Evolutionary conservation across 352 stramenopile genomes (phyloP).

Genomic region (Aphanomyces invadans): DNA sequence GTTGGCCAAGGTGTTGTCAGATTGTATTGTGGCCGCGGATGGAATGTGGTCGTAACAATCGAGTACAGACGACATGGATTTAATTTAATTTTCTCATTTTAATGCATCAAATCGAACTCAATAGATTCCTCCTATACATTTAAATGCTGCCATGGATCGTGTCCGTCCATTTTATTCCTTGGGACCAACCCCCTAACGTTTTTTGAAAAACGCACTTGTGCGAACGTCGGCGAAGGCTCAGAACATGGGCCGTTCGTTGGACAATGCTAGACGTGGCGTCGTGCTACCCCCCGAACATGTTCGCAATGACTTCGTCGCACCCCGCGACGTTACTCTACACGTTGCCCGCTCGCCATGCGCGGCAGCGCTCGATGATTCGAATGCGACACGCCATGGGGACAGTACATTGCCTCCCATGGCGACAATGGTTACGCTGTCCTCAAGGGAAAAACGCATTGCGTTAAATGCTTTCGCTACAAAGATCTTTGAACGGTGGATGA

Average conservation of each 20-base stretch:
- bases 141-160: not conserved
- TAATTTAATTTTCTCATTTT: not conserved
- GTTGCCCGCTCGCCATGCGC: not conserved
- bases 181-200: too few relatives aligned
- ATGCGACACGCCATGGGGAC: not conserved
- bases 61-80: not conserved
- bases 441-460: not conserved
- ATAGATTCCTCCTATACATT: too few relatives aligned
- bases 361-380: not conserved
- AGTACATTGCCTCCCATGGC: not conserved
- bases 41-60: not conserved
- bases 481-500: not conserved
- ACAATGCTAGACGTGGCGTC: not conserved
- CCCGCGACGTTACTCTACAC: not conserved
- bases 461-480: not conserved
- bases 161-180: not conserved
- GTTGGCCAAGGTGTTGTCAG: slow-evolving; percentile 2
- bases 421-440: not conserved
- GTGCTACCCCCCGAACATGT: not conserved
- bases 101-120: too few relatives aligned
- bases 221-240: not conserved
- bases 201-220: not conserved
- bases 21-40: not conserved
- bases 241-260: not conserved
- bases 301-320: not conserved